phyloP scores from a whole-genome alignment of 176 grass and related monocot genomes.

The Avena sativa region DNA sequence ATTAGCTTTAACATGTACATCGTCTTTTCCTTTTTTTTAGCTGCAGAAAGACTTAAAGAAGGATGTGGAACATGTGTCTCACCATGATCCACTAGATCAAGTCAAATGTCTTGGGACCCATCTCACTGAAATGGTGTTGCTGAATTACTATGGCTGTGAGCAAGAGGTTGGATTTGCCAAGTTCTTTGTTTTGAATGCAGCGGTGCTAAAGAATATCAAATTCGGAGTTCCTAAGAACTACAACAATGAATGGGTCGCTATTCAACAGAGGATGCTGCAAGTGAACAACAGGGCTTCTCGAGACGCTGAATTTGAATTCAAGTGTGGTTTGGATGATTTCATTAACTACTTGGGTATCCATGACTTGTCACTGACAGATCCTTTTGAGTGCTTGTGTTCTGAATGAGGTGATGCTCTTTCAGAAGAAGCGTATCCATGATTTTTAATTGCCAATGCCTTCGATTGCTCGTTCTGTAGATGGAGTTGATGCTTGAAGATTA shows the following conservation, averaged over 20 bases:
- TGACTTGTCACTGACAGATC: background rate
- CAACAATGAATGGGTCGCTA: background rate
- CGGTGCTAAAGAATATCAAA: conserved; percentile 1
- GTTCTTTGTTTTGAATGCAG: conserved; percentile 6
- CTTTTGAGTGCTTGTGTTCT: background rate
- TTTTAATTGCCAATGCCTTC: background rate
- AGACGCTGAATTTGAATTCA: conserved; percentile 3
- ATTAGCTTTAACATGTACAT: background rate
- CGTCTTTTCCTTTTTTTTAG: background rate
- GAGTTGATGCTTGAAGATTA: background rate
- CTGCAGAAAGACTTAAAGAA: conserved; percentile 3
- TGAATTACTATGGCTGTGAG: conserved; percentile 8
- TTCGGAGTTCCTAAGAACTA: background rate
- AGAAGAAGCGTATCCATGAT: background rate
- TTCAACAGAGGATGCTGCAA: background rate
- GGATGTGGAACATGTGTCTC: background rate
- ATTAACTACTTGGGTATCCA: background rate
- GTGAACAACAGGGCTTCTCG: conserved; percentile 6
- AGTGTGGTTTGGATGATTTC: conserved; percentile 4
- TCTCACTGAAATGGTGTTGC: background rate
- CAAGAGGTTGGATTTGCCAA: conserved; percentile 16
- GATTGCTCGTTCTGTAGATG: background rate
- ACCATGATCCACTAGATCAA: background rate
- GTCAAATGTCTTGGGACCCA: conserved; percentile 3
- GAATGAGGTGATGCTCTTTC: conserved; percentile 14